A percentile compares a stretch with the other conserved stretches of the same genome.
Conservation (phyloP, 1,284 basidiomycete genomes). For the Sanghuangporus sanghuang region DNA sequence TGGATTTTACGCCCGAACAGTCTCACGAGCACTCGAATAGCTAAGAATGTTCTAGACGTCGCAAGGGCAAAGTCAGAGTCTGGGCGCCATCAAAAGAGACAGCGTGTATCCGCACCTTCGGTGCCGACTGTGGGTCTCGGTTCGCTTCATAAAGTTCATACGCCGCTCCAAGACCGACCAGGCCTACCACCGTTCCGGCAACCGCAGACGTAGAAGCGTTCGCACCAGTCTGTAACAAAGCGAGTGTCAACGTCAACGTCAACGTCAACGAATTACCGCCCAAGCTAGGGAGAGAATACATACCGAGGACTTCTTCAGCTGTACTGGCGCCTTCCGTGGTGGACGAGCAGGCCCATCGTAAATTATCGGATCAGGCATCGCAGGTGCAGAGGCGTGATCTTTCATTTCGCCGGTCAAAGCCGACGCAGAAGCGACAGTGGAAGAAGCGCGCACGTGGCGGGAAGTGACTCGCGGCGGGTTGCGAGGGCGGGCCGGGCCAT, state of each 20-base stretch:
- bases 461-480: slow-evolving; percentile 3
- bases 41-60: background rate
- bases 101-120: background rate
- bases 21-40: background rate
- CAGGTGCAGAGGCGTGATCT: background rate
- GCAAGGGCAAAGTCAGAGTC: background rate
- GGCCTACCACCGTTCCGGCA: background rate
- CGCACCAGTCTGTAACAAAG: background rate
- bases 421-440: background rate
- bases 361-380: background rate
- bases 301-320: background rate
- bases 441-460: background rate
- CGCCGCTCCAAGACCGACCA: background rate
- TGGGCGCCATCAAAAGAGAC: background rate
- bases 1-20: background rate
- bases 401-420: background rate
- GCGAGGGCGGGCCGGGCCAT: slow-evolving; percentile 7
- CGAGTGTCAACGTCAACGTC: too few species aligned
- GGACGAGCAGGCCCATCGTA: slow-evolving; percentile 10
- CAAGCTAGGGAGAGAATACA: background rate
- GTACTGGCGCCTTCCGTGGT: background rate
- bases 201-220: background rate
- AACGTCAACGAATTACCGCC: background rate
- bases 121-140: background rate
- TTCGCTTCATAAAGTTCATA: slow-evolving; percentile 4